Evolutionary conservation across 805 yeast genomes (phyloP).

Genomic region (Suhomyces vadensis): DNA sequence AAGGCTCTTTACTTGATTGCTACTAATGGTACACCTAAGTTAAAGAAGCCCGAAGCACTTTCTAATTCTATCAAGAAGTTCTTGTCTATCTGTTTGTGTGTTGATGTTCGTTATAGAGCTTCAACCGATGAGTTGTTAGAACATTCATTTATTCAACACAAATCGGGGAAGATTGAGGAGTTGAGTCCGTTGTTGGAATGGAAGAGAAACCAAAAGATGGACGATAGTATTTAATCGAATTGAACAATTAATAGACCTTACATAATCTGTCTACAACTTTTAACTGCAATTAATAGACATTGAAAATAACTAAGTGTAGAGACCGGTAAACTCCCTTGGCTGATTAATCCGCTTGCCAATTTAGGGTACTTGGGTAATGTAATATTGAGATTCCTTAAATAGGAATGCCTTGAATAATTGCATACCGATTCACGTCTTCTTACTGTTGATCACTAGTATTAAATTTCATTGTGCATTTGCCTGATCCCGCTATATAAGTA

Average conservation of each 20-base stretch:
- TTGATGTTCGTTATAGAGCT: constrained; percentile 90
- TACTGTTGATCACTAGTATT: too few species aligned
- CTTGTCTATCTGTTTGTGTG: constrained; percentile 87
- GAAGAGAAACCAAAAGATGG: constrained; percentile 25
- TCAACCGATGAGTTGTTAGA: constrained; percentile 82
- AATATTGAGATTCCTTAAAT: too few species aligned
- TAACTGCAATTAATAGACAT: neutral
- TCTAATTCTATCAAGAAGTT: constrained; percentile 80
- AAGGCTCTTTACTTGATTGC: constrained; percentile 76
- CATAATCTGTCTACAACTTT: too few species aligned
- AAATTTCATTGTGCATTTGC: too few species aligned
- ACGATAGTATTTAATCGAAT: constrained; percentile 1
- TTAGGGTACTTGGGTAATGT: too few species aligned
- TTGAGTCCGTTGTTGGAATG: constrained; percentile 60
- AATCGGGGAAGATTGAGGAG: constrained; percentile 61
- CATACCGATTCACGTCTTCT: too few species aligned
- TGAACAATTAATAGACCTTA: neutral
- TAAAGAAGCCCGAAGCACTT: constrained; percentile 66
- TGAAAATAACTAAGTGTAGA: too few species aligned
- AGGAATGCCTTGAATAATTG: too few species aligned
- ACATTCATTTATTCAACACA: constrained; percentile 65
- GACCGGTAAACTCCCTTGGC: too few species aligned
- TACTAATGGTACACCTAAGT: constrained; percentile 77
- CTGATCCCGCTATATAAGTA: too few species aligned
- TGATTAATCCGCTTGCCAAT: too few species aligned